Base-by-base conservation (phyloP, 306 rosid species). In the Quercus parvula region DNA sequence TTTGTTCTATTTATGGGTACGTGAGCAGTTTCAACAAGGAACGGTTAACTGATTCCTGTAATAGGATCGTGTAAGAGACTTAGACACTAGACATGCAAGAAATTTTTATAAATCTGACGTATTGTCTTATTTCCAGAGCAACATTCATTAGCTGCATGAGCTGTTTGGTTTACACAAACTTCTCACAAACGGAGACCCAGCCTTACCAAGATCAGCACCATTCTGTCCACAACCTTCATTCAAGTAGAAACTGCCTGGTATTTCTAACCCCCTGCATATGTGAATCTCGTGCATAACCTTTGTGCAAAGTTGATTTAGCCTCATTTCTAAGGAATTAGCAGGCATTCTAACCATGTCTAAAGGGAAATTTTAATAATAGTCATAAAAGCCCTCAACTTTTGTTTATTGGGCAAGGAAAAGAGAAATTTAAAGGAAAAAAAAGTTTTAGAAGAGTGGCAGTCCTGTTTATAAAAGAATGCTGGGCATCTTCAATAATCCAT, bases 1-100 rank as follows among this genome's bases (percentile, higher is more conserved):
- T 95, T 84, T 90, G 91, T 86, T 90, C 92, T 61, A 95, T 91
- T 98, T 98, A 95, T 0, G 99, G 98, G 77, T 95, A 95, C 14
- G 91, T 81, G 70, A 95, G 97, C 57, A 95, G 90, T 88, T 90
- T 95, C 57, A 79, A 72, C 82, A 95, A 77, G 5, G 99, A 91
- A 58, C 86, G 81, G 81, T 93, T 91, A 18, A 95, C 56, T 4
- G 72, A 94, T 87, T 86, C 96, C 99, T 95, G 96, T 64, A 78
- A 18, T 77, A 73, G 62, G 71, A 56, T 20, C 66, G 51, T 3
- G 18, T 19, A 41, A 66, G 70, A 52, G 75, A 20, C 56, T 64
- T 6, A 17, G 41, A 28, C 27, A 81, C 33, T 70, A 62, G 54
- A 71, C 18, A 56, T 31, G 30, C 70, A 27, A n/a, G 7, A 62